phyloP scores from a whole-genome alignment of 148 eudicot species.

The Tetragonia tetragonoides region DNA sequence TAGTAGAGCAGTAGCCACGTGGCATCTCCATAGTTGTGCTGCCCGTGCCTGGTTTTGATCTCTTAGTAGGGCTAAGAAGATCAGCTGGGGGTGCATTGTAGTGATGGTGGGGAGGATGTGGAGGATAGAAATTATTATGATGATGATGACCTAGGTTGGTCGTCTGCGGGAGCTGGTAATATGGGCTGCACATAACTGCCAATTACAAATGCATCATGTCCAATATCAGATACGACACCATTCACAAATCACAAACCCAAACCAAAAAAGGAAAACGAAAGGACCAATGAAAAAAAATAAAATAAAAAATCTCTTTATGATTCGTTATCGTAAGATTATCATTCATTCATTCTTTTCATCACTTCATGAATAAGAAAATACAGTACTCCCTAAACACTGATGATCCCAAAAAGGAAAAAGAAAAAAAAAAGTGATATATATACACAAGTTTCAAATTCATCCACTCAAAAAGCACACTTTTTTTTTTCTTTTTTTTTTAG shows the following conservation, averaged over 20 bases:
- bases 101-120: constrained; percentile 8
- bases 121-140: neutral
- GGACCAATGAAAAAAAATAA: neutral
- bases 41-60: neutral
- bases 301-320: too few relatives aligned
- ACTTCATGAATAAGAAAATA: too few relatives aligned
- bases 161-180: constrained; percentile 21
- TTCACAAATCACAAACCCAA: neutral
- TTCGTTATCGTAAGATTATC: too few relatives aligned
- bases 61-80: neutral
- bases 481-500: too few relatives aligned
- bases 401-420: too few relatives aligned
- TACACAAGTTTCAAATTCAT: too few relatives aligned
- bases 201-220: constrained; percentile 12
- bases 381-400: too few relatives aligned
- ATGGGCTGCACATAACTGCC: constrained; percentile 22
- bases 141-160: neutral
- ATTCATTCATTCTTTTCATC: too few relatives aligned
- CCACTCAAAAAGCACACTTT: too few relatives aligned
- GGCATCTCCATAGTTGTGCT: neutral
- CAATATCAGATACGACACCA: neutral
- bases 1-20: constrained; percentile 13
- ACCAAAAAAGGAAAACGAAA: neutral
- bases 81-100: constrained; percentile 17
- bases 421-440: too few relatives aligned